A percentile compares a stretch with the other conserved stretches of the same genome.
Evolutionary conservation across 1,284 basidiomycete genomes (phyloP).

Genomic region (Filobasidium uniguttulatum): DNA sequence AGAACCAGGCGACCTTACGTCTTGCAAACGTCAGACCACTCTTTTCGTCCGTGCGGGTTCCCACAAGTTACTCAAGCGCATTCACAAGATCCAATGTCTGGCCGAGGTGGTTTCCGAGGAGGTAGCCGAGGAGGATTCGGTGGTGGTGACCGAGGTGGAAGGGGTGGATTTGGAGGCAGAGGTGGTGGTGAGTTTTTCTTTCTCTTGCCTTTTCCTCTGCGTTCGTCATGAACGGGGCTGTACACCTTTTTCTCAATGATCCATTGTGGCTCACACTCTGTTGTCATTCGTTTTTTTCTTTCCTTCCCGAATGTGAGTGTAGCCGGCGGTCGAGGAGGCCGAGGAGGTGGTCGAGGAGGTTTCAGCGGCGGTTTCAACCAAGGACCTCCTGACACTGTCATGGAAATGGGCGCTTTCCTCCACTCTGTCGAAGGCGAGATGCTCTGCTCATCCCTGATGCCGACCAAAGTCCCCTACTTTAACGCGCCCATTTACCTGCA

Average conservation of each 20-base stretch:
- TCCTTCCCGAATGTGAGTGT: neutral
- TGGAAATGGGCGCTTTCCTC: constrained; percentile 76
- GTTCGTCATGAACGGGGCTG: neutral
- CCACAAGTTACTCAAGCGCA: too few species aligned
- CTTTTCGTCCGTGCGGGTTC: too few species aligned
- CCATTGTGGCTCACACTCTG: too few species aligned
- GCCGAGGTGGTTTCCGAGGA: constrained; percentile 35
- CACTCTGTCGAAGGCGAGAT: constrained; percentile 98
- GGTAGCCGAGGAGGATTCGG: constrained; percentile 23
- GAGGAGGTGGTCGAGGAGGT: constrained; percentile 43
- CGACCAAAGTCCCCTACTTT: constrained; percentile 93
- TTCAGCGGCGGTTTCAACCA: constrained; percentile 49
- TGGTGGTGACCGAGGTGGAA: constrained; percentile 17
- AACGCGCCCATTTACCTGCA: constrained; percentile 98
- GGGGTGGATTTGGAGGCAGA: constrained; percentile 17
- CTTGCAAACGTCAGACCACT: too few species aligned
- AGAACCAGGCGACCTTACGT: too few species aligned
- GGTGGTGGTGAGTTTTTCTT: constrained; percentile 13
- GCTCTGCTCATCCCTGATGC: constrained; percentile 73
- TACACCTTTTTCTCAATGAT: too few species aligned
- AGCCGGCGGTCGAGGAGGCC: constrained; percentile 37
- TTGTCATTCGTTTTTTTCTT: neutral
- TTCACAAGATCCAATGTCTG: too few species aligned
- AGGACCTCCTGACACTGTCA: constrained; percentile 70
- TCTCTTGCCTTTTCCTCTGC: neutral